These are phyloP conservation scores for Pseudocercospora cruenta DNA, from an alignment of 2,329 filamentous ascomycete species.

Conservation along the genomic window DNA sequence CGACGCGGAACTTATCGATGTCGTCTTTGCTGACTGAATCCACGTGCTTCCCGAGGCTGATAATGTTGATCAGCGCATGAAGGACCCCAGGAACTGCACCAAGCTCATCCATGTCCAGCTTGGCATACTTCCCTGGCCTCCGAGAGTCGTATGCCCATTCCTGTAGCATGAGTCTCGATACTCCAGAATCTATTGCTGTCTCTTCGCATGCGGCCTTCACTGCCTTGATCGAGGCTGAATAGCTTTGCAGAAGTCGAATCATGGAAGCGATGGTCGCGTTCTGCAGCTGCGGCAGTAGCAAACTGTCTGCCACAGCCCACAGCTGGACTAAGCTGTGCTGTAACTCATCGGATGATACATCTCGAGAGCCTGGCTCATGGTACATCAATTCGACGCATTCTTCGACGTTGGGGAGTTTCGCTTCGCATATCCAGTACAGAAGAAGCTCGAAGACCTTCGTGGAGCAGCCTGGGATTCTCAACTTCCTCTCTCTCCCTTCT, in stretches of 20 bases:
- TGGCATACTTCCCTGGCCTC: no score
- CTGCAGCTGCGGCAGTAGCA: constrained; percentile 10
- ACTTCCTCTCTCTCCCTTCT: not conserved
- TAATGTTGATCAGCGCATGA: no score
- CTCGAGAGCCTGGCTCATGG: no score
- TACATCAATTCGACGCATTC: no score
- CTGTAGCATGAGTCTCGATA: no score
- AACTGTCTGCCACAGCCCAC: constrained; percentile 9
- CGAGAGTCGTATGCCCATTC: no score
- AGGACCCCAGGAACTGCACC: no score
- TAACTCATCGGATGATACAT: not conserved
- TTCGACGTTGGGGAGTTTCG: no score
- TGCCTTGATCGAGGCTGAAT: not conserved
- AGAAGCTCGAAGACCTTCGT: constrained; percentile 1
- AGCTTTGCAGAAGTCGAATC: not conserved
- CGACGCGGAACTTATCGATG: no score
- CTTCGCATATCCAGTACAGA: constrained; percentile 5
- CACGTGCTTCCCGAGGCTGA: no score
- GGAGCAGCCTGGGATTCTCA: constrained; percentile 3
- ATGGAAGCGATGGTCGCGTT: not conserved
- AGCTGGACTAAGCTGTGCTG: constrained; percentile 1
- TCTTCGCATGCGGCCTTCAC: not conserved
- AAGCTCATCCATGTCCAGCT: no score
- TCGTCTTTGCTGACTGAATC: no score
- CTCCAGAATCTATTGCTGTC: not conserved